Evolutionary conservation across 345 rosid genomes (phyloP).

Genomic region (Gossypium anomalum): DNA sequence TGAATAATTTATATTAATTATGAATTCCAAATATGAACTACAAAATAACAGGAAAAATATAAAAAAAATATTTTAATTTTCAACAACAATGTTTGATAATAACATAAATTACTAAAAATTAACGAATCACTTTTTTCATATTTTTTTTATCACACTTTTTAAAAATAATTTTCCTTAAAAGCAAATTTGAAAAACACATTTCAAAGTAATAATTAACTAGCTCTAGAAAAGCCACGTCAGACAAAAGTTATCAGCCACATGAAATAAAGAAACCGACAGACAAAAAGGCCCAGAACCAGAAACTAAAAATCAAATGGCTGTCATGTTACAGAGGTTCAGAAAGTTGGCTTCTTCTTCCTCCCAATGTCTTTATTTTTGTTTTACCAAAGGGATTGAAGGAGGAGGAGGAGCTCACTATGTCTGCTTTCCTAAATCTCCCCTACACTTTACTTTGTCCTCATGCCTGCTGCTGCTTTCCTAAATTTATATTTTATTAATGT

Average conservation of each 20-base stretch:
- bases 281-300: neutral
- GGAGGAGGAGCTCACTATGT: neutral
- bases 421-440: neutral
- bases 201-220: too few relatives aligned
- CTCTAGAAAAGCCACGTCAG: neutral
- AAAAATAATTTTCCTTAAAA: too few relatives aligned
- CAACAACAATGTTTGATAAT: too few relatives aligned
- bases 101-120: too few relatives aligned
- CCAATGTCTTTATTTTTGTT: neutral
- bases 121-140: too few relatives aligned
- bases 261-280: neutral
- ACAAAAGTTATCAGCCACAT: neutral
- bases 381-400: neutral
- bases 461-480: neutral
- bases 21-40: rapidly evolving
- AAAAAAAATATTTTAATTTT: too few relatives aligned
- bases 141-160: too few relatives aligned
- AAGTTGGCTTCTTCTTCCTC: neutral
- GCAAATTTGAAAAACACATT: too few relatives aligned
- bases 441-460: neutral
- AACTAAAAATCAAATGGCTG: neutral
- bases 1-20: too few relatives aligned
- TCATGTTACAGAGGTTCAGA: neutral
- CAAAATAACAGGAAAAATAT: too few relatives aligned
- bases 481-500: too few relatives aligned